Evolutionary conservation across 768 basidiomycete genomes (phyloP).

Genomic region (Naganishia randhawae): DNA sequence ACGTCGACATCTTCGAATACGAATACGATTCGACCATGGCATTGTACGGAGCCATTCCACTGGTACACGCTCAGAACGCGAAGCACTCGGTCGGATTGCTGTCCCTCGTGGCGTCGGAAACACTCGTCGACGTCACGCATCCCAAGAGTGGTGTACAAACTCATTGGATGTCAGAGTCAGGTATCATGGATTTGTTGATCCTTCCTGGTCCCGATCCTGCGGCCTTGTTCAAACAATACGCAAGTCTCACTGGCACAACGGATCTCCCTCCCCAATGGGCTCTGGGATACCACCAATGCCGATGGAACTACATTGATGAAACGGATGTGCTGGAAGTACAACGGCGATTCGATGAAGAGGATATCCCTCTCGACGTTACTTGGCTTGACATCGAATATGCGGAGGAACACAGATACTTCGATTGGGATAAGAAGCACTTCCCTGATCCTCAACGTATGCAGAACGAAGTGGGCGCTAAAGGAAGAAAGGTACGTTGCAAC

Average conservation of each 20-base stretch:
- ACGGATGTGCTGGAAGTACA: conserved; percentile 82
- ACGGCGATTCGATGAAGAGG: conserved; percentile 82
- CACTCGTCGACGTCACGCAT: conserved; percentile 87
- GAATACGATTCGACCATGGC: conserved; percentile 61
- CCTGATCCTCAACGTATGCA: conserved; percentile 92
- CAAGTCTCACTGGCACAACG: conserved; percentile 74
- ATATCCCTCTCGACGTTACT: conserved; percentile 91
- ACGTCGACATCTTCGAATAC: conserved; percentile 95
- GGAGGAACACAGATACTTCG: conserved; percentile 91
- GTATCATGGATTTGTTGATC: conserved; percentile 89
- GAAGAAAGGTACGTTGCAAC: conserved; percentile 68
- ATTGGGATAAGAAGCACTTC: conserved; percentile 90
- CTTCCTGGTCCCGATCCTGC: conserved; percentile 83
- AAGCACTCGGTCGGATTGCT: conserved; percentile 87
- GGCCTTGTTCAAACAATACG: conserved; percentile 80
- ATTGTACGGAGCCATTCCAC: conserved; percentile 84
- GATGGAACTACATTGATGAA: conserved; percentile 95
- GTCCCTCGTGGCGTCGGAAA: conserved; percentile 81
- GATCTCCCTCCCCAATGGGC: conserved; percentile 88
- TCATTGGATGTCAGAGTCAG: conserved; percentile 97
- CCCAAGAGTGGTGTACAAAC: conserved; percentile 60
- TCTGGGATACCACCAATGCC: conserved; percentile 91
- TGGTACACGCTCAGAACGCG: conserved; percentile 87
- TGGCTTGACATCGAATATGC: conserved; percentile 98
- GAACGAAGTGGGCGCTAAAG: conserved; percentile 75